Evolutionary conservation across 345 rosid genomes (phyloP).

Genomic region (Eucalyptus polybractea): DNA sequence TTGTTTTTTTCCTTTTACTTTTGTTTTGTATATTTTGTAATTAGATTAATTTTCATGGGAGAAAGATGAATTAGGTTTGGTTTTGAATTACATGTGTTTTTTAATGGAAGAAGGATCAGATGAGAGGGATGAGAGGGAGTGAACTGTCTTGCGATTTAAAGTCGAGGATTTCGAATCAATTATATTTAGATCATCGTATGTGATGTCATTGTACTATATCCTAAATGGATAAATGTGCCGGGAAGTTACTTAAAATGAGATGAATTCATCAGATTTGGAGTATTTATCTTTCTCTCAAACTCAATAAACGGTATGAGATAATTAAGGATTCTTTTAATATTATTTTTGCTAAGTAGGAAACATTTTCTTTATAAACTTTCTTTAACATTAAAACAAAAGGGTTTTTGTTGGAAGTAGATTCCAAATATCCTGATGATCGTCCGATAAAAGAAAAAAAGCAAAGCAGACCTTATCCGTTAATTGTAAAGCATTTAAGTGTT

Average conservation of each 20-base stretch:
- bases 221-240: rapidly evolving
- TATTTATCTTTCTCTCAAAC: rapidly evolving
- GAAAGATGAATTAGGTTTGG: background rate
- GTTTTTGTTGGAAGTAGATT: rapidly evolving
- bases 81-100: background rate
- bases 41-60: background rate
- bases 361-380: background rate
- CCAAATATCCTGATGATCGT: background rate
- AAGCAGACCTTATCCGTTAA: rapidly evolving
- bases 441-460: rapidly evolving
- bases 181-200: rapidly evolving
- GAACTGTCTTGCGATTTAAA: no score
- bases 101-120: background rate
- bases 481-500: background rate
- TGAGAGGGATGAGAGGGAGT: background rate
- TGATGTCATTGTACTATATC: rapidly evolving
- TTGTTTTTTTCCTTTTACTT: no score
- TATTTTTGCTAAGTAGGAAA: background rate
- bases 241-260: background rate
- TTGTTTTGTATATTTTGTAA: background rate
- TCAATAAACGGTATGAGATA: rapidly evolving
- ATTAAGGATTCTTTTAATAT: rapidly evolving
- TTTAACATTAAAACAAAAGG: background rate
- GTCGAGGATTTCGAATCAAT: no score
- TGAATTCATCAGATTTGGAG: rapidly evolving